phyloP scores from a whole-genome alignment of 371 early-diverging fungal species.

The Rhizopus microsporus region DNA sequence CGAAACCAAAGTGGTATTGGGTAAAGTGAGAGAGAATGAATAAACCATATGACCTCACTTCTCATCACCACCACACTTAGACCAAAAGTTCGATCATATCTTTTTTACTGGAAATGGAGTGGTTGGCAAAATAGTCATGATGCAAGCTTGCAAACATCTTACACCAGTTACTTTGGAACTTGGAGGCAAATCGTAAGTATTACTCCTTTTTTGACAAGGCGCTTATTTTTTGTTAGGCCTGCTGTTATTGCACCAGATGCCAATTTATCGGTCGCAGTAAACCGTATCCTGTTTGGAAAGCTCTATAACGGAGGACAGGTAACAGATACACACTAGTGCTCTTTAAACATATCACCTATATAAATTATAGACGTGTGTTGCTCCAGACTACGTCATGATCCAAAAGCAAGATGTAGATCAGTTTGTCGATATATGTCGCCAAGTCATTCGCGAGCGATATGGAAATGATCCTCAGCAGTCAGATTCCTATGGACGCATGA shows the following conservation, averaged over 20 bases:
- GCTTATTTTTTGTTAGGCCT: conserved; percentile 49
- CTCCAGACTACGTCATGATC: conserved; percentile 86
- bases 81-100: conserved; percentile 80
- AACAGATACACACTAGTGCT: background rate
- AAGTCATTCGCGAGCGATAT: conserved; percentile 48
- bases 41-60: background rate
- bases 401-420: conserved; percentile 51
- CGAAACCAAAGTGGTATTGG: conserved; percentile 72
- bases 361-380: conserved; percentile 72
- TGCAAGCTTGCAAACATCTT: conserved; percentile 75
- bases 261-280: conserved; percentile 66
- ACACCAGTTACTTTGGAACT: conserved; percentile 86
- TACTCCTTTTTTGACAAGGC: background rate
- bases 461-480: conserved; percentile 49
- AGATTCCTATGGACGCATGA: conserved; percentile 65
- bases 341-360: too few species aligned
- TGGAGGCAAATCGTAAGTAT: conserved; percentile 75
- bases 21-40: conserved; percentile 17
- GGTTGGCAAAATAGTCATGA: conserved; percentile 80
- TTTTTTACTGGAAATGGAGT: conserved; percentile 89
- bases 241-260: conserved; percentile 72
- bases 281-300: conserved; percentile 80
- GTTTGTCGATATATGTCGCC: conserved; percentile 53
- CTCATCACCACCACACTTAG: conserved; percentile 1
- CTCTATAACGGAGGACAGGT: conserved; percentile 76